Evolutionary conservation across 2,329 filamentous ascomycete genomes (phyloP).

Genomic region (Curvularia eragrostidis): DNA sequence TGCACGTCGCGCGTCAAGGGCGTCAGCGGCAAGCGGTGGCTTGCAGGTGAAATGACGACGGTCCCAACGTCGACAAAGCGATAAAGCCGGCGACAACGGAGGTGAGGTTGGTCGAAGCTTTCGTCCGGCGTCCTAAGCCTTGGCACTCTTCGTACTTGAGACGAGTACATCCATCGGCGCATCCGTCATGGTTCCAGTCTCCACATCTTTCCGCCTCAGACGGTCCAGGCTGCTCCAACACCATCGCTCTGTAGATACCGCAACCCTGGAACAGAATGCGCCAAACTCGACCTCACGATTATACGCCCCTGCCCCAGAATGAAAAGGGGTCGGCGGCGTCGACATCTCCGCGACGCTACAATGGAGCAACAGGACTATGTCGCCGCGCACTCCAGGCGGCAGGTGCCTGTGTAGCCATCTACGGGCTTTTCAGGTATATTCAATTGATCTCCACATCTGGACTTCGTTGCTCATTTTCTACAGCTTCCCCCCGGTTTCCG

Average conservation of each 20-base stretch:
- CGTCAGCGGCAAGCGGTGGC: constrained; percentile 2
- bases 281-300: constrained; percentile 31
- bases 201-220: not conserved
- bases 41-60: not conserved
- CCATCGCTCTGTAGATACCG: constrained; percentile 23
- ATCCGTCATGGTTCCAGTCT: constrained; percentile 5
- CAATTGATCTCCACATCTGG: not conserved
- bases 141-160: not conserved
- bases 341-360: constrained; percentile 24
- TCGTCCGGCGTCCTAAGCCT: not conserved
- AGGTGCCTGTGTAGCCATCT: constrained; percentile 29
- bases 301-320: constrained; percentile 39
- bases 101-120: constrained; percentile 7
- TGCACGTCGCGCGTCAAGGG: constrained; percentile 8
- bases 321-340: constrained; percentile 37
- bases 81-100: not conserved
- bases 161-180: not conserved
- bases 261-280: constrained; percentile 41
- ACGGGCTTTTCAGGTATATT: constrained; percentile 36
- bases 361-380: constrained; percentile 16
- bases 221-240: not conserved
- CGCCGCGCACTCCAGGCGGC: constrained; percentile 29
- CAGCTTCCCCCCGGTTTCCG: constrained; percentile 26
- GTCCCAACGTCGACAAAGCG: not conserved
- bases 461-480: constrained; percentile 16